A percentile compares a stretch with the other conserved stretches of the same genome.
These are phyloP conservation scores for Trichophyton equinum DNA, from an alignment of 2,329 filamentous ascomycete genomes.

Conservation along the genomic window DNA sequence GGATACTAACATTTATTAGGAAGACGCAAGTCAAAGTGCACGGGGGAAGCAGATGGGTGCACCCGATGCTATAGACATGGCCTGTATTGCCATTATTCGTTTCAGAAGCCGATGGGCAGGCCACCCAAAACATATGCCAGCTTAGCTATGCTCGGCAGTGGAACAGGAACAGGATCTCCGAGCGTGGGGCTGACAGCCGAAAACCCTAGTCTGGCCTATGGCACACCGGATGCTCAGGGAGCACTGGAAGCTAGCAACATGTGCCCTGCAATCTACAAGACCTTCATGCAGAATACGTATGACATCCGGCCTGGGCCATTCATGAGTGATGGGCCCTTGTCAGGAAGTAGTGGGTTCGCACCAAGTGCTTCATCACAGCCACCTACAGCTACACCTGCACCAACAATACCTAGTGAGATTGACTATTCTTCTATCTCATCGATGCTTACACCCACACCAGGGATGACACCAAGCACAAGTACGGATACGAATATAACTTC, in stretches of 20 bases:
- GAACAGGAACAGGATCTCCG: slow-evolving; percentile 8
- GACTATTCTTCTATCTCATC: slow-evolving; percentile 10
- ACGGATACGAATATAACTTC: not conserved
- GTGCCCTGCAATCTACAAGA: slow-evolving; percentile 20
- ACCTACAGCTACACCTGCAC: not conserved
- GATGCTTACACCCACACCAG: slow-evolving; percentile 6
- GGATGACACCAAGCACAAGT: not conserved
- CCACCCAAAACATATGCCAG: slow-evolving; percentile 31
- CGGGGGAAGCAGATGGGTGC: slow-evolving; percentile 33
- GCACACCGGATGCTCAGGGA: slow-evolving; percentile 12
- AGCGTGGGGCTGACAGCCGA: not conserved
- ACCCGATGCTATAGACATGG: slow-evolving; percentile 32
- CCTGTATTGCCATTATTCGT: slow-evolving; percentile 34
- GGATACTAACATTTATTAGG: slow-evolving; percentile 20
- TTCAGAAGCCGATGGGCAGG: slow-evolving; percentile 38
- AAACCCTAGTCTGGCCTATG: not conserved
- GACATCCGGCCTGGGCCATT: slow-evolving; percentile 10
- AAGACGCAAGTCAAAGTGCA: slow-evolving; percentile 38
- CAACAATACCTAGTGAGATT: slow-evolving; percentile 5
- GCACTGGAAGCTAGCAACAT: slow-evolving; percentile 19
- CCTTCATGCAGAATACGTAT: slow-evolving; percentile 11
- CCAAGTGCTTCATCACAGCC: not conserved
- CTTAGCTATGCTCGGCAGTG: slow-evolving; percentile 18
- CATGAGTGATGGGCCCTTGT: slow-evolving; percentile 11
- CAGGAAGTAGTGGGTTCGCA: slow-evolving; percentile 1